These are phyloP conservation scores for Aegilops bicornis DNA, from an alignment of 176 grass and related monocot genomes.

Conservation along the genomic window DNA sequence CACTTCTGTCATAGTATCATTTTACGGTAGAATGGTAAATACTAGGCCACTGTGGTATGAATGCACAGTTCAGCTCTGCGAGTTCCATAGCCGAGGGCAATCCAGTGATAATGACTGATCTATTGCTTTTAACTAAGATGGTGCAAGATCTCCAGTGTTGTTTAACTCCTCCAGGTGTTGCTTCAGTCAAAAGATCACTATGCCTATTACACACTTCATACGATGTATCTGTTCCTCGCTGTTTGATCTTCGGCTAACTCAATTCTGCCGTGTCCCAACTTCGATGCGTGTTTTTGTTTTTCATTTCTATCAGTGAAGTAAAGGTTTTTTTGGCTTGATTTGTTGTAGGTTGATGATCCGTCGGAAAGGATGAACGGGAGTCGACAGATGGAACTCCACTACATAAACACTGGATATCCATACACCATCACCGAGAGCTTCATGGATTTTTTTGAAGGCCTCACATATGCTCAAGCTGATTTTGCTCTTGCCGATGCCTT, in stretches of 20 bases:
- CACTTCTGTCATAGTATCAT: slow-evolving; percentile 7
- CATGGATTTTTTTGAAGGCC: slow-evolving; percentile 98
- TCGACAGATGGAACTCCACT: slow-evolving; percentile 91
- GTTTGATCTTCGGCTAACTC: background rate
- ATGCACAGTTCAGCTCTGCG: slow-evolving; percentile 27
- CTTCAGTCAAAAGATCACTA: slow-evolving; percentile 3
- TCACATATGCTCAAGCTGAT: slow-evolving; percentile 88
- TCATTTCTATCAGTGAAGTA: background rate
- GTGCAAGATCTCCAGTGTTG: slow-evolving; percentile 27
- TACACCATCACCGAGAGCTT: slow-evolving; percentile 87
- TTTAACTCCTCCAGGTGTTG: background rate
- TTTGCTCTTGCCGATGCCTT: slow-evolving; percentile 69
- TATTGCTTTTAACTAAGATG: background rate
- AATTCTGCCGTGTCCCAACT: background rate
- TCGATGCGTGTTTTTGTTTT: slow-evolving; percentile 1
- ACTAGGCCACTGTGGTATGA: slow-evolving; percentile 6
- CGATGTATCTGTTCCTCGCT: background rate
- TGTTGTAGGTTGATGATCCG: slow-evolving; percentile 42
- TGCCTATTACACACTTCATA: background rate
- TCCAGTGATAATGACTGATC: background rate
- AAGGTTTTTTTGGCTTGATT: background rate
- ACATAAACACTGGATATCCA: slow-evolving; percentile 93
- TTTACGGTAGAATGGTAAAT: slow-evolving; percentile 16
- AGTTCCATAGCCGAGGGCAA: background rate
- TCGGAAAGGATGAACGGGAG: slow-evolving; percentile 55